Evolutionary conservation across 1,284 basidiomycete genomes (phyloP), one percentile per base, ranked within the genome.

Genomic region (Athelia psychrophila): DNA sequence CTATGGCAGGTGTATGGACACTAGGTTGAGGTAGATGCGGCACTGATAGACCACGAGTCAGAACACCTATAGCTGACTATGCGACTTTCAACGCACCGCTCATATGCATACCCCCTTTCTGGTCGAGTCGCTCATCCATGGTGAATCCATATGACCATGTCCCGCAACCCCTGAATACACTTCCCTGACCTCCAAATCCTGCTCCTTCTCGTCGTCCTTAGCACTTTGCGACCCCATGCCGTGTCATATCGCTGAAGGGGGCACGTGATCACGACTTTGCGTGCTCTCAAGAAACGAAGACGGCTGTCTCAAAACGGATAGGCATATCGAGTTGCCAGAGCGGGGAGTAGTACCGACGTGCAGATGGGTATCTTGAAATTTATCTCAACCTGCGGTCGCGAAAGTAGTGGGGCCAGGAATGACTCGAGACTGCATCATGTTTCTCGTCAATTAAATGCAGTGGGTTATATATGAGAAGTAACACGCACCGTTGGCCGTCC

Each of bases 21-120:
- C 74, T 83, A 2, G 84, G 84, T 19, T 76, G 70, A 27, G 73
- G 72, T 27, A 86, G 55, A 40, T 58, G 59, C 15, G 82, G 83
- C 8, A 85, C 84, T 86, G 49, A 3, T 53, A 49, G 27, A 38
- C 8, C 22, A 47, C 13, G n/a, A 30, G 18, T 16, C 46, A 19
- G 49, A 42, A 36, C 5, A 22, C 38, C 10, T 6, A n/a, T 46
- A 20, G 35, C 42, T 32, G 47, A 15, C 15, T 44, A 13, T 47
- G 30, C 44, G 22, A 18, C 40, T 23, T 16, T 51, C 12, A 24
- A 48, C 63, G 52, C 55, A 82, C 83, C 76, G 44, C 79, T 74
- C 78, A 84, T 82, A 27, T 81, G 61, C 54, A 77, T 59, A 32
- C 69, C 64, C 24, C 74, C 72, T 49, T 76, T 77, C 30, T 79